Evolutionary conservation across 2,329 filamentous ascomycete genomes (phyloP), one percentile per base, ranked within the genome.

Genomic region (Metarhizium rileyi): DNA sequence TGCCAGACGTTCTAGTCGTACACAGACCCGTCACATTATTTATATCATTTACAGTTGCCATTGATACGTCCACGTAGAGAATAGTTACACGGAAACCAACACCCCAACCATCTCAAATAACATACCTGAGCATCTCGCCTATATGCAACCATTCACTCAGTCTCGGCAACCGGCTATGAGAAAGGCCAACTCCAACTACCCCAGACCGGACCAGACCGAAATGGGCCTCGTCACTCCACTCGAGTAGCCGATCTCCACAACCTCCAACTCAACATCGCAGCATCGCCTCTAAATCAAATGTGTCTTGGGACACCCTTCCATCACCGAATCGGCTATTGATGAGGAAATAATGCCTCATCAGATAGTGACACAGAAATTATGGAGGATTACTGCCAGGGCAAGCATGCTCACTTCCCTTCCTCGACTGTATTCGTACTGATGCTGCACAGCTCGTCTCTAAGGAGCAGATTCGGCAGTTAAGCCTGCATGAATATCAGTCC

Each of bases 401-500:
- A 26, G 23, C 12, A 7, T 4, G 4, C 5, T 25, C 38, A 18
- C 18, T 38, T 12, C 23, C 10, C 3, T n/a, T 22, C 14, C 6
- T 5, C 14, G 16, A 9, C 12, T 22, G 47, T n/a, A 25, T 25
- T 42, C 7, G 3, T 16, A 42, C 40, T 47, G 14, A 47, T 41
- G 7, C 3, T 20, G 1, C 4, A n/a, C 30, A 55, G 55, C 27
- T 45, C 8, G 36, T 12, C 3, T 12, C 45, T 1, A 46, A 18
- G 23, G 25, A 20, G 18, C 53, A 55, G 28, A 28, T 33, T 4
- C 50, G 54, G 23, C 23, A 26, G 2, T 52, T 65, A 10, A 63
- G 54, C 38, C 50, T 66, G 23, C 61, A 63, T 36, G 56, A 61
- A 38, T 56, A 59, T 40, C 58, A 65, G 41, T 61, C 63, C 2